A percentile compares a stretch with the other conserved stretches of the same genome.
These are phyloP conservation scores for Entomortierella beljakovae DNA, from an alignment of 192 early-diverging fungal species.

Conservation along the genomic window DNA sequence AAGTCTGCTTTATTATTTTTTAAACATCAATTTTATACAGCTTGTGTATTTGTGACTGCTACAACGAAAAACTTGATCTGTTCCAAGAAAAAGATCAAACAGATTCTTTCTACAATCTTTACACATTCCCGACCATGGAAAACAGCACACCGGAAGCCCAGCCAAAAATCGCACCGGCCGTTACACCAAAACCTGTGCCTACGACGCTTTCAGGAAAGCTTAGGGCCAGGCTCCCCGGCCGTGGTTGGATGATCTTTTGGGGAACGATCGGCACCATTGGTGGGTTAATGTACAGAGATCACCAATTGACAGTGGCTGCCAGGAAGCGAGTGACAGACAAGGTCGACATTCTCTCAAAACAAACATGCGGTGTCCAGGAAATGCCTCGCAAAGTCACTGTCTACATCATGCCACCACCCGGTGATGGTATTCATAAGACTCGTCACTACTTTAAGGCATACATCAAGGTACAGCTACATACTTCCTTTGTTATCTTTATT, in stretches of 20 bases:
- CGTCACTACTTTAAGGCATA: slow-evolving; percentile 56
- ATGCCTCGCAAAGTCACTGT: slow-evolving; percentile 59
- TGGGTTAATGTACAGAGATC: slow-evolving; percentile 52
- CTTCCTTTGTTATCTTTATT: not conserved
- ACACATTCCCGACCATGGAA: slow-evolving; percentile 16
- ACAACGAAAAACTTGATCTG: not conserved
- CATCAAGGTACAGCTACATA: slow-evolving; percentile 41
- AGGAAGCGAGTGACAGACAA: slow-evolving; percentile 48
- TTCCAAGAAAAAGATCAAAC: not conserved
- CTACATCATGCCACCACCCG: slow-evolving; percentile 52
- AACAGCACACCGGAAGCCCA: slow-evolving; percentile 2
- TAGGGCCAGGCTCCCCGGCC: slow-evolving; percentile 51
- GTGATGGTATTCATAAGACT: slow-evolving; percentile 59
- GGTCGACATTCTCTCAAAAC: slow-evolving; percentile 51
- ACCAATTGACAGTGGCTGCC: slow-evolving; percentile 47
- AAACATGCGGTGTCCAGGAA: slow-evolving; percentile 50
- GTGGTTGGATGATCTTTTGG: slow-evolving; percentile 56
- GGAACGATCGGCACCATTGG: slow-evolving; percentile 32
- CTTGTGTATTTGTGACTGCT: not conserved
- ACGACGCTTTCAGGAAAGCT: slow-evolving; percentile 43
- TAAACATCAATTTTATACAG: not conserved
- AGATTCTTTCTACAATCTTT: not conserved
- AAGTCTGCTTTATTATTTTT: too few relatives aligned
- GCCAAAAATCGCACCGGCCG: not conserved
- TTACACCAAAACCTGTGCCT: slow-evolving; percentile 23